Evolutionary conservation across 2,329 filamentous ascomycete species (phyloP).

Genomic region (Talaromyces islandicus): DNA sequence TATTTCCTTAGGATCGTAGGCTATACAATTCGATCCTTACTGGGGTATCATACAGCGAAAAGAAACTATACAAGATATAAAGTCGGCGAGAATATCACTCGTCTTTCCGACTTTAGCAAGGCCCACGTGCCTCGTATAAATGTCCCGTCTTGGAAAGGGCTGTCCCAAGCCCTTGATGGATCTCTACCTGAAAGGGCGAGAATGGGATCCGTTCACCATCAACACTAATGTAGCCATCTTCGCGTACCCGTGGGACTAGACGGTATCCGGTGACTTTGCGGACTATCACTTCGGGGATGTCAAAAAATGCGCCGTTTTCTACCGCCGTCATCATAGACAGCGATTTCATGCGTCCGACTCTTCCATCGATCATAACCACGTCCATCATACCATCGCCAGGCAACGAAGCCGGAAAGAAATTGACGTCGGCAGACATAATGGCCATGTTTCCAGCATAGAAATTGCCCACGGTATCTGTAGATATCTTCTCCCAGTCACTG

Average conservation of each 20-base stretch:
- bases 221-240: conserved; percentile 82
- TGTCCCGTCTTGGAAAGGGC: conserved; percentile 71
- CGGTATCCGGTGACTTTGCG: conserved; percentile 83
- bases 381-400: conserved; percentile 83
- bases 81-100: neutral
- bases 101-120: conserved; percentile 16
- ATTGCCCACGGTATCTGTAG: conserved; percentile 74
- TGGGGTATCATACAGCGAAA: neutral
- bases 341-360: conserved; percentile 61
- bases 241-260: conserved; percentile 66
- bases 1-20: neutral
- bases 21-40: neutral
- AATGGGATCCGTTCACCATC: conserved; percentile 87
- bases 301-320: conserved; percentile 70
- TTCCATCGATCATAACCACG: conserved; percentile 71
- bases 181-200: conserved; percentile 83
- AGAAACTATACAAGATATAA: neutral
- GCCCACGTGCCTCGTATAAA: conserved; percentile 58
- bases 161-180: conserved; percentile 75
- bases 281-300: conserved; percentile 70
- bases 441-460: conserved; percentile 96
- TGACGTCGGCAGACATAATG: conserved; percentile 79
- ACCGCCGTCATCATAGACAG: conserved; percentile 66
- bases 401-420: conserved; percentile 75
- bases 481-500: conserved; percentile 66